Evolutionary conservation across 73 alveolate genomes (phyloP).

Genomic region (Paramecium bursaria): DNA sequence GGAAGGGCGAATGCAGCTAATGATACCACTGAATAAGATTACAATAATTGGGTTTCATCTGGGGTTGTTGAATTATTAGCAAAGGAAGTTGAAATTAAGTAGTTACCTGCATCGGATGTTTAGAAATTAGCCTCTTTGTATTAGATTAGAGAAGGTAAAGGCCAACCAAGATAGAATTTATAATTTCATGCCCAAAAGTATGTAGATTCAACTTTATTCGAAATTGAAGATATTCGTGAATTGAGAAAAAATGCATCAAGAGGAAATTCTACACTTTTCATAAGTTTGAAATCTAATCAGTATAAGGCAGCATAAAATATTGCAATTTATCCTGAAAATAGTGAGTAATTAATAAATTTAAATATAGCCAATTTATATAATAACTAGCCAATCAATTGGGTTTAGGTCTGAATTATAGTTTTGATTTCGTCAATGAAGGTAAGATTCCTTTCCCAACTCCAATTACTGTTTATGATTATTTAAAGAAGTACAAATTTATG

Average conservation of each 20-base stretch:
- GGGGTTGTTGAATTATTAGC: conserved; percentile 45
- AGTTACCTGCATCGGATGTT: conserved; percentile 6
- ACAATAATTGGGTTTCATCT: conserved; percentile 41
- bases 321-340: conserved; percentile 82
- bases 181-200: conserved; percentile 45
- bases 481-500: conserved; percentile 72
- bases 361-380: conserved; percentile 49
- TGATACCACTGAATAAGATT: conserved; percentile 68
- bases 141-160: conserved; percentile 19
- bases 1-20: conserved; percentile 69
- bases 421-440: conserved; percentile 44
- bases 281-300: conserved; percentile 47
- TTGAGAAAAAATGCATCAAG: conserved; percentile 70
- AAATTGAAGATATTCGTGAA: conserved; percentile 77
- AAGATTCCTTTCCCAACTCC: conserved; percentile 80
- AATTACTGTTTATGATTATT: conserved; percentile 75
- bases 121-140: conserved; percentile 17
- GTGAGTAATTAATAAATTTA: conserved; percentile 58
- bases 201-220: conserved; percentile 63
- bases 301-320: conserved; percentile 79
- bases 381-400: conserved; percentile 70
- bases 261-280: conserved; percentile 74
- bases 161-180: conserved; percentile 12
- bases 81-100: not conserved
- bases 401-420: conserved; percentile 66